Percentiles rank a stretch among this genome's conserved stretches.
Evolutionary conservation across 2,329 filamentous ascomycete genomes (phyloP).

Genomic region (Sporothrix luriei): DNA sequence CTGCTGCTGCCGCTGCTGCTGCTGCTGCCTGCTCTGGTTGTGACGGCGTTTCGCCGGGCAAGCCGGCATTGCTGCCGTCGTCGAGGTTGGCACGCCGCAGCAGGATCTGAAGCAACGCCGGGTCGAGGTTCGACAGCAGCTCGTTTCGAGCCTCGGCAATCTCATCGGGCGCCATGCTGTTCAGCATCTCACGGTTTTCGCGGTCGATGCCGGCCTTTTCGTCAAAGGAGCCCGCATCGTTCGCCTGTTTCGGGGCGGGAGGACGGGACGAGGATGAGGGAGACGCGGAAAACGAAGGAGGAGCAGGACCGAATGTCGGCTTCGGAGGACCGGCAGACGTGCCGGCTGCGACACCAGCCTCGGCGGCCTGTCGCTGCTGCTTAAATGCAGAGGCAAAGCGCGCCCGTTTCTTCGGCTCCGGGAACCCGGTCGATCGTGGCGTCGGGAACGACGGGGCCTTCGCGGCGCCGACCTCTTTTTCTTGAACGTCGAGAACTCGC

Average conservation of each 20-base stretch:
- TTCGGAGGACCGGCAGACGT: background rate
- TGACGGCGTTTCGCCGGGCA: conserved; percentile 27
- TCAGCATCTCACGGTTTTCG: conserved; percentile 75
- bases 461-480: conserved; percentile 64
- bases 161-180: conserved; percentile 77
- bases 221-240: conserved; percentile 40
- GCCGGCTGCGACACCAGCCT: conserved; percentile 8
- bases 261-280: background rate
- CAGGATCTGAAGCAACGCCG: conserved; percentile 73
- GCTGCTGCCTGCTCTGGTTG: conserved; percentile 4
- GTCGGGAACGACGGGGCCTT: conserved; percentile 66
- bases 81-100: conserved; percentile 77
- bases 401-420: conserved; percentile 79
- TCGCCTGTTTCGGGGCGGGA: background rate
- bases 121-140: conserved; percentile 74
- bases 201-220: conserved; percentile 76
- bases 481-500: conserved; percentile 75
- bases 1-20: conserved; percentile 19
- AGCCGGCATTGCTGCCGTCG: conserved; percentile 52
- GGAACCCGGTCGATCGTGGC: conserved; percentile 71
- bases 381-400: conserved; percentile 74
- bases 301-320: conserved; percentile 8
- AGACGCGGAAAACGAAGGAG: background rate
- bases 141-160: conserved; percentile 80
- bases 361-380: conserved; percentile 56